Evolutionary conservation across 257 asterid genomes (phyloP), one percentile per base, ranked within the genome.

Genomic region (Primulina tabacum): DNA sequence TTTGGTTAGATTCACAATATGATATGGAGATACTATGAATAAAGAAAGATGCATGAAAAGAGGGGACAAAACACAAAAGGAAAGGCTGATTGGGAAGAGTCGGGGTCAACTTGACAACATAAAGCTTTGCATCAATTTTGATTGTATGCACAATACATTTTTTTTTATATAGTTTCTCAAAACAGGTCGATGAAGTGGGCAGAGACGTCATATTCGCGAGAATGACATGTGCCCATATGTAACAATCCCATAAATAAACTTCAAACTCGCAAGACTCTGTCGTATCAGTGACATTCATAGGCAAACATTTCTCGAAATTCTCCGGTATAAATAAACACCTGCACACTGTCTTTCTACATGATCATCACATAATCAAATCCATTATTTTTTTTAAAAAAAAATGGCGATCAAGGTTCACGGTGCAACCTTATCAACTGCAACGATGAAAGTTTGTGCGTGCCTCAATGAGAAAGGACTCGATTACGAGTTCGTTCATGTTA

Each of bases 401-500:
- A 86, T 84, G 89, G 78, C 73, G 6, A 79, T 87, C 60, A 88
- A 84, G 75, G 85, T 88, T 35, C 78, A 86, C 38, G 89, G 92
- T 16, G 40, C 3, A 47, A 1, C 67, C 12, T 0, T 61, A 33
- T 79, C 95, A 18, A 70, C 84, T 10, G 84, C 86, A n/a, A 53
- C 82, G 2, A 32, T 60, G 74, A 78, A 85, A 57, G 89, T 83
- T 8, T 60, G 72, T 6, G 82, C 85, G 6, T 64, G 73, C 79
- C 85, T 89, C 16, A 10, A 60, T 11, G 91, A 89, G 71, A 85
- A 81, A 61, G 88, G 70, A 33, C 69, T 83, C 29, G 83, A 83
- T 12, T 85, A 64, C 55, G 84, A 85, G 75, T 68, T 78, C 18
- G 81, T 82, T 17, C 67, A 21, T 0, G 76, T 89, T 17, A 62